Base-by-base conservation (phyloP, 306 rosid species). In the Cucurbita pepo region DNA sequence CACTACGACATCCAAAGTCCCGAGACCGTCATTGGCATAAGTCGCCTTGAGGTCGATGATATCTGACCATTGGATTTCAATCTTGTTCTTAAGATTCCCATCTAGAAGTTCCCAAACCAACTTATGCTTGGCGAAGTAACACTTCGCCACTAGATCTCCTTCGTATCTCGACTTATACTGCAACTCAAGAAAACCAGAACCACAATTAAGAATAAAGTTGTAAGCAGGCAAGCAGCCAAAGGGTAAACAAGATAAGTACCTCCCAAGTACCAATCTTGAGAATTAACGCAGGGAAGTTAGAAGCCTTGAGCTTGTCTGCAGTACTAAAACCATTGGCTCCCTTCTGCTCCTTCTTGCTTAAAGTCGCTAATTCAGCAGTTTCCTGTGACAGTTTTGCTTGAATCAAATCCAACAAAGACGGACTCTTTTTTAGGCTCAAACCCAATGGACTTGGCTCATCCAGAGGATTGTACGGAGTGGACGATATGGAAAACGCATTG, bases 401-500 rank as follows among this genome's bases (percentile, higher is more conserved):
- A 74, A 91, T 84, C 78, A 91, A 84, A 78, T 91, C 93, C 81
- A 91, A 78, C 30, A 91, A 80, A 0, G 97, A 91, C 0, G 97
- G 97, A 73, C 96, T 91, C 86, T 91, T 91, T 80, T 86, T 86
- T 57, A 91, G 82, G 79, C 81, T 87, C 88, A 91, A 82, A 56
- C 97, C 97, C 80, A 91, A 80, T 55, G 97, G 97, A 74, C 97
- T 87, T 55, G 97, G 97, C 87, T 91, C 97, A 61, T 87, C 88
- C 15, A 91, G 93, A 30, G 93, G 93, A 74, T 86, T 83, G 83
- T 77, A 81, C 47, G 81, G 83, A 6, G 85, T 61, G 41, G 89
- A 69, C 43, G 83, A 78, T 15, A 72, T 38, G 56, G 77, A n/a
- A 63, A 79, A 73, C 40, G 73, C 70, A 16, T 52, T 75, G 53